Percentiles rank a stretch among this genome's conserved stretches.
Evolutionary conservation across 192 early-diverging fungal species (phyloP).

Genomic region (Piromyces finnis): DNA sequence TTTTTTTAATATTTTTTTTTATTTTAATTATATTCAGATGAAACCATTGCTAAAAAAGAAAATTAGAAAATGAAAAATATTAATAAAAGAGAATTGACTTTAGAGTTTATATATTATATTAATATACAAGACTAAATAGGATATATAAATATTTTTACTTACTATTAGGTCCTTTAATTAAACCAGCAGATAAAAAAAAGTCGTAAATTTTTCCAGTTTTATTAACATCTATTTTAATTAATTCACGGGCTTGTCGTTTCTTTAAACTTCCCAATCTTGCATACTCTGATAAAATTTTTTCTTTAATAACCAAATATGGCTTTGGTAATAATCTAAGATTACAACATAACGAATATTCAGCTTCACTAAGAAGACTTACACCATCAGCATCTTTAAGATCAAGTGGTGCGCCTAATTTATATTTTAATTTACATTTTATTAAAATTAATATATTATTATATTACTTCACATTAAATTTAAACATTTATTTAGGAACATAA

Average conservation of each 20-base stretch:
- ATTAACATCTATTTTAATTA: conserved; percentile 86
- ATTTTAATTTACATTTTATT: no score
- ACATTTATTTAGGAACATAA: no score
- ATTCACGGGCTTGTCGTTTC: conserved; percentile 46
- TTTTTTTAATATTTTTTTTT: no score
- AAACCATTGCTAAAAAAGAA: no score
- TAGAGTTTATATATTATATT: no score
- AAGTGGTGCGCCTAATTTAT: conserved; percentile 35
- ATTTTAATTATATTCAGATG: no score
- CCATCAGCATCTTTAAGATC: conserved; percentile 72
- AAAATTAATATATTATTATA: no score
- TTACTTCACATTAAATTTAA: no score
- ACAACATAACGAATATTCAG: conserved; percentile 68
- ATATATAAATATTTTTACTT: background rate
- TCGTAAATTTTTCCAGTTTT: conserved; percentile 77
- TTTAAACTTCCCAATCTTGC: conserved; percentile 49
- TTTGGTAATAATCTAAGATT: conserved; percentile 67
- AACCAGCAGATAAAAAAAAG: conserved; percentile 38
- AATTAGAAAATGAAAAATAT: no score
- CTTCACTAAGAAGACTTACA: conserved; percentile 58
- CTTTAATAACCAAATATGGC: conserved; percentile 86
- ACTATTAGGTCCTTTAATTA: background rate
- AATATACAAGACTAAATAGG: no score
- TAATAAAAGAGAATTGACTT: no score
- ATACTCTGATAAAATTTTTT: conserved; percentile 70